Evolutionary conservation across 2,329 filamentous ascomycete genomes (phyloP).

Genomic region (Fusarium caatingaense): DNA sequence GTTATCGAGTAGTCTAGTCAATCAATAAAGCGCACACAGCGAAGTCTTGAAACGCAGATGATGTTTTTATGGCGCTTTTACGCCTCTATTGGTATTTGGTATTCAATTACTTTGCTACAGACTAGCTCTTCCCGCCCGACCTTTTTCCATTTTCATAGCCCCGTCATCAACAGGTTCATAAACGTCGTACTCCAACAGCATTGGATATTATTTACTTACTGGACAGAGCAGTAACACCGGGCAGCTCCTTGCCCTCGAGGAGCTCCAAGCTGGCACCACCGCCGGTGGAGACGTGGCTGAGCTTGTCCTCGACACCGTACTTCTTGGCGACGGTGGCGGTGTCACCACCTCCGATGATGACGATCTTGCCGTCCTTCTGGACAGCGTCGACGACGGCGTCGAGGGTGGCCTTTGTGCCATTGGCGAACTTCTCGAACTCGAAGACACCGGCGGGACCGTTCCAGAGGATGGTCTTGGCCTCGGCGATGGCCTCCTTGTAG

Average conservation of each 20-base stretch:
- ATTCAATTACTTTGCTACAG: slow-evolving; percentile 49
- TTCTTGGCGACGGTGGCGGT: slow-evolving; percentile 98
- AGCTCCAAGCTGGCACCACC: slow-evolving; percentile 96
- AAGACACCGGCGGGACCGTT: slow-evolving; percentile 98
- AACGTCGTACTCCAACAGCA: slow-evolving; percentile 34
- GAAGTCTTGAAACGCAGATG: background rate
- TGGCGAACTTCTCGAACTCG: slow-evolving; percentile 94
- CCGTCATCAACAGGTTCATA: slow-evolving; percentile 47
- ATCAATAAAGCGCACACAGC: slow-evolving; percentile 13
- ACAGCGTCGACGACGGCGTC: slow-evolving; percentile 87
- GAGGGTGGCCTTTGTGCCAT: slow-evolving; percentile 90
- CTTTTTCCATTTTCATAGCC: slow-evolving; percentile 49
- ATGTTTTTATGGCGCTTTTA: slow-evolving; percentile 12
- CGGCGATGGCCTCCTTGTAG: slow-evolving; percentile 86
- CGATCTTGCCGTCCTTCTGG: slow-evolving; percentile 83
- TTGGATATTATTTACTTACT: slow-evolving; percentile 66
- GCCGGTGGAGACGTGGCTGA: slow-evolving; percentile 97
- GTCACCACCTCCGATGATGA: slow-evolving; percentile 98
- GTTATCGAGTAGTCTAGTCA: background rate
- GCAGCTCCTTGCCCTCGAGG: slow-evolving; percentile 97
- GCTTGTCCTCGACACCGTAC: slow-evolving; percentile 94
- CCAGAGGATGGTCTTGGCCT: slow-evolving; percentile 97
- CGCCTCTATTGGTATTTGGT: slow-evolving; percentile 41
- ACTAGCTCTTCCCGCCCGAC: slow-evolving; percentile 50
- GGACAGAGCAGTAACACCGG: slow-evolving; percentile 92